Base-by-base conservation (phyloP, 202 grass and related monocot species). In the Schoenoplectus tabernaemontani region DNA sequence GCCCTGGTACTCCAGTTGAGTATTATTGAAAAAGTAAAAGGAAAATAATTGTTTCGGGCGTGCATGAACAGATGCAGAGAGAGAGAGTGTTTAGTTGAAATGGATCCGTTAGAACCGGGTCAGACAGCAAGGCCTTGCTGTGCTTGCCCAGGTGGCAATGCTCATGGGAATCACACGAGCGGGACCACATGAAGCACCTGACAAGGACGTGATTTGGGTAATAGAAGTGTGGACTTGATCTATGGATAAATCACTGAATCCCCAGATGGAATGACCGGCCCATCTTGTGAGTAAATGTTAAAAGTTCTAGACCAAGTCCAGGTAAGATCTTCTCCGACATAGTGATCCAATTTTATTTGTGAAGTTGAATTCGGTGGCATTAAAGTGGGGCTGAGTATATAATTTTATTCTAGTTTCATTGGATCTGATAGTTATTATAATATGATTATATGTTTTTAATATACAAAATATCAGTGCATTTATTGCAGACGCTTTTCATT, bases 1-100 rank as follows among this genome's bases (percentile, higher is more conserved):
- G 86, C 71, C 92, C 96, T 9, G 91, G 92, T 77, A 87, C 96
- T 63, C 96, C 90, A 4, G 96, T 99, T 80, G 96, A 99, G 41
- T 99, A 96, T 80, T 99, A 95, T 78, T 99, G 87, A 81, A 47
- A 64, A 57, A 50, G 6, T 39, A 4, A 5, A 37, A 7, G 32
- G 7, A n/a, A 54, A 56, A 76, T 20, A 24, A 78, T 26, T 44
- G 76, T 56, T 43, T 16, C 43, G 24, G 6, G 24, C 68, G 12
- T 73, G 68, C 54, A 78, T 61, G 76, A 23, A 78, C 13, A 42
- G 57, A 59, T 39, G 10, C 54, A n/a, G n/a, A n/a, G n/a, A 61
- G 7, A 59, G n/a, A n/a, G 57, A 60, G 39, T 78, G 54, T 78
- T 44, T 41, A 78, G 53, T 58, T 57, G 50, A 78, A 37, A n/a